phyloP scores from a whole-genome alignment of 2,329 filamentous ascomycete genomes.

The Talaromyces verruculosus region DNA sequence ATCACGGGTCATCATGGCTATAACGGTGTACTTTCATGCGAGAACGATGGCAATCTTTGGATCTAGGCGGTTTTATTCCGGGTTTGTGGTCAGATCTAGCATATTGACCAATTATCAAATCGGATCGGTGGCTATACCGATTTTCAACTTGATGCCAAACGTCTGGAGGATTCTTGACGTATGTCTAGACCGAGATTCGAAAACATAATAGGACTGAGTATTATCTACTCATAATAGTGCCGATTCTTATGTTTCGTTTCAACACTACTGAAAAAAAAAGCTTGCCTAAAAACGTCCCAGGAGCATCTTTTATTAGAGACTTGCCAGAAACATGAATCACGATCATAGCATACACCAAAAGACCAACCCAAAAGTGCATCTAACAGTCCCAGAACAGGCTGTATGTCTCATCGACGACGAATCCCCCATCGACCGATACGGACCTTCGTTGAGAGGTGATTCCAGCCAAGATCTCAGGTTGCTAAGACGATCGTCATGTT shows the following conservation, averaged over 20 bases:
- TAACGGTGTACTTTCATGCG: neutral
- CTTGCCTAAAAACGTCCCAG: neutral
- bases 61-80: neutral
- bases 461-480: neutral
- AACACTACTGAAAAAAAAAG: neutral
- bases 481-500: conserved; percentile 8
- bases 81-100: neutral
- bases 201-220: no score
- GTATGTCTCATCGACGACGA: neutral
- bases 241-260: neutral
- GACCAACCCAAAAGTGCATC: neutral
- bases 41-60: neutral
- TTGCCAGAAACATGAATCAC: neutral
- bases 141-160: neutral
- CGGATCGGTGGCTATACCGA: neutral
- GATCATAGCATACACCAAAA: no score
- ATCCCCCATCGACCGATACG: conserved; percentile 16
- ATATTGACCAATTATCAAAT: neutral
- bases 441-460: neutral
- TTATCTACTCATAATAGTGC: neutral
- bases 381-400: conserved; percentile 8
- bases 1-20: neutral
- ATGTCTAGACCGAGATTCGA: neutral
- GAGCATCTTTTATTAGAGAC: neutral
- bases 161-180: neutral